A percentile compares a stretch with the other conserved stretches of the same genome.
Conservation (phyloP, 2,329 filamentous ascomycete species). For the Pseudogymnoascus sp. region DNA sequence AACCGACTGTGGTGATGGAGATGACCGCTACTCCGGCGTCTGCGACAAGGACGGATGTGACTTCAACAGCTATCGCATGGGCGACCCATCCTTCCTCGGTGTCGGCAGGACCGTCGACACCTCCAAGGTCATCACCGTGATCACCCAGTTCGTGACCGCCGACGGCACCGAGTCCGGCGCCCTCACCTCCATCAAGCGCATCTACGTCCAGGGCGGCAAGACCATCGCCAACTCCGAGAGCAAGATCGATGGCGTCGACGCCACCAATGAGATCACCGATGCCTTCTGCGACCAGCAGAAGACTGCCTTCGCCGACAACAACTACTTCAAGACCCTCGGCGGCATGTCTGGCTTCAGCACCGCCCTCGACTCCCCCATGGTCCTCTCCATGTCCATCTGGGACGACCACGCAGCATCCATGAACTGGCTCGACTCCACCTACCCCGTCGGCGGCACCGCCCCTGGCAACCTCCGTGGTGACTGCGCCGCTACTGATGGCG, state of each 20-base stretch:
- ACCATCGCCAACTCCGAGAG: constrained; percentile 43
- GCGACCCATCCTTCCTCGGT: constrained; percentile 51
- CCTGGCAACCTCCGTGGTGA: constrained; percentile 46
- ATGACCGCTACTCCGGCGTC: constrained; percentile 45
- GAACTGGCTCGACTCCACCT: constrained; percentile 65
- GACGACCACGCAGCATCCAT: constrained; percentile 53
- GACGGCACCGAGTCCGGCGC: constrained; percentile 44
- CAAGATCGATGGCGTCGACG: constrained; percentile 37
- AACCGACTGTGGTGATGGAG: constrained; percentile 32
- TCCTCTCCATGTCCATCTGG: constrained; percentile 55
- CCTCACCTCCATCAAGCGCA: constrained; percentile 44
- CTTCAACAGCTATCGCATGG: constrained; percentile 56
- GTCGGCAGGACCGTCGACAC: constrained; percentile 48
- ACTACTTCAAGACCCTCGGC: constrained; percentile 46
- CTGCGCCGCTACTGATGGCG: constrained; percentile 45
- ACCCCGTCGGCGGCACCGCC: constrained; percentile 41
- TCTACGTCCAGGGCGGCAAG: constrained; percentile 48
- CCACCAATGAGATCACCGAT: constrained; percentile 46
- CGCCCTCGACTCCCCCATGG: constrained; percentile 51
- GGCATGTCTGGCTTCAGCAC: constrained; percentile 47
- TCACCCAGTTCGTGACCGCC: constrained; percentile 49
- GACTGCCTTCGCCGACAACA: constrained; percentile 44
- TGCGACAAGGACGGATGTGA: constrained; percentile 59
- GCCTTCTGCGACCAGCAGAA: constrained; percentile 50
- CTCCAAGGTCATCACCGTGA: constrained; percentile 47